Evolutionary conservation across 2,329 filamentous ascomycete genomes (phyloP).

Genomic region (Xylariaceae sp.): DNA sequence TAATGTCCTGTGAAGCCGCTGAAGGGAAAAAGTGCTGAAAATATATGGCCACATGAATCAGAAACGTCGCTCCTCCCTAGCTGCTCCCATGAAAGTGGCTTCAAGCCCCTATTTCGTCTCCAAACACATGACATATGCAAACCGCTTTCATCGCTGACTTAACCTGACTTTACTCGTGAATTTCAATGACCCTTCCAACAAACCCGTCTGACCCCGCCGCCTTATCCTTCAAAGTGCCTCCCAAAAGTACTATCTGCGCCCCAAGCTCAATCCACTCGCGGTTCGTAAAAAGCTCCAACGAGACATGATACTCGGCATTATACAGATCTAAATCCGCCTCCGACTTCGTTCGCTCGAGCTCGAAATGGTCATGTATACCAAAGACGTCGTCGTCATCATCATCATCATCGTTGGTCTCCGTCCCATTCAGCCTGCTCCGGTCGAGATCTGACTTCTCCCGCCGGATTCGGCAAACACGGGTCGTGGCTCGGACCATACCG

Average conservation of each 20-base stretch:
- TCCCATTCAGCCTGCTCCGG: constrained; percentile 22
- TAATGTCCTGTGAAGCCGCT: no score
- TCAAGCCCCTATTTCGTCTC: neutral
- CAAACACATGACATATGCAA: no score
- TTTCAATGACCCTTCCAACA: constrained; percentile 63
- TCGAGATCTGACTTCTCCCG: constrained; percentile 25
- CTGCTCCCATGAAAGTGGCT: no score
- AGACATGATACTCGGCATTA: constrained; percentile 49
- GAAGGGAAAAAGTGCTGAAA: no score
- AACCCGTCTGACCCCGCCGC: constrained; percentile 64
- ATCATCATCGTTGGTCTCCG: no score
- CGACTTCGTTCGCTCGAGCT: constrained; percentile 32
- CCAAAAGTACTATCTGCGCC: constrained; percentile 66
- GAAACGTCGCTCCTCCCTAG: no score
- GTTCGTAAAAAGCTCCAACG: constrained; percentile 63
- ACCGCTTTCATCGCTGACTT: no score
- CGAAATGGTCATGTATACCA: constrained; percentile 47
- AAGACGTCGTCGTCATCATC: constrained; percentile 55
- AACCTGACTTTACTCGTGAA: constrained; percentile 55
- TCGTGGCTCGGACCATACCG: constrained; percentile 79
- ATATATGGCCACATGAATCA: no score
- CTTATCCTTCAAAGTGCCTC: constrained; percentile 64
- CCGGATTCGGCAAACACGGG: constrained; percentile 62
- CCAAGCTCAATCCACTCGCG: constrained; percentile 72
- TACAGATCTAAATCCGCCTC: constrained; percentile 23